phyloP scores from a whole-genome alignment of 306 rosid species.

The Vigna mungo region DNA sequence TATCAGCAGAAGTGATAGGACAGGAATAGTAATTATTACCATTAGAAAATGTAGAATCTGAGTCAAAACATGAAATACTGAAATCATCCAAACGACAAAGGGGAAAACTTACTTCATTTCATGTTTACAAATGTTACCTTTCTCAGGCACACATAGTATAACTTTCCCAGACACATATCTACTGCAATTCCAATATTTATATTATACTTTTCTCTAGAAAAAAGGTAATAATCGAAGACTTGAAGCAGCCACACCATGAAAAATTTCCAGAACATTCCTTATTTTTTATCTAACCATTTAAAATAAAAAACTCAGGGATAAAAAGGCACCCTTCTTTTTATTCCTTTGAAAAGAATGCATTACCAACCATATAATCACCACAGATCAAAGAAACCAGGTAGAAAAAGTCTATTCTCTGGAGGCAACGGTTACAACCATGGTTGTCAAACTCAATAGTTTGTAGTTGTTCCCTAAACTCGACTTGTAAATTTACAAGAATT shows the following conservation, averaged over 20 bases:
- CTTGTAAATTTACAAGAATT: too few relatives aligned
- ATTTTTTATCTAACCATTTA: neutral
- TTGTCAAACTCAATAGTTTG: too few relatives aligned
- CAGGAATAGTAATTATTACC: neutral
- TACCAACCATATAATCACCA: constrained; percentile 67
- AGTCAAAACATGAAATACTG: neutral
- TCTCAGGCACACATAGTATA: constrained; percentile 8
- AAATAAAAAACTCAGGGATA: neutral
- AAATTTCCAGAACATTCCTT: neutral
- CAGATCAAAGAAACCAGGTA: constrained; percentile 58
- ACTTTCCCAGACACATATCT: neutral
- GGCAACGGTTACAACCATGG: neutral
- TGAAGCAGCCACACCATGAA: neutral
- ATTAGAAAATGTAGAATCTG: constrained; percentile 18
- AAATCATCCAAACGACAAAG: neutral
- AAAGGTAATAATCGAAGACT: constrained; percentile 8
- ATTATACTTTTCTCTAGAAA: neutral
- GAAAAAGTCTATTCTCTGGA: constrained; percentile 56
- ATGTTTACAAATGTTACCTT: constrained; percentile 8
- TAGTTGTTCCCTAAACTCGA: too few relatives aligned
- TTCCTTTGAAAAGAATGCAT: constrained; percentile 60
- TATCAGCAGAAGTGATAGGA: constrained; percentile 14
- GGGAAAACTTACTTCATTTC: neutral
- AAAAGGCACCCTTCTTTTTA: constrained; percentile 56
- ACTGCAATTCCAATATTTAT: neutral